Evolutionary conservation across 2,329 filamentous ascomycete species (phyloP).

Genomic region (Hymenoscyphus salicellus): DNA sequence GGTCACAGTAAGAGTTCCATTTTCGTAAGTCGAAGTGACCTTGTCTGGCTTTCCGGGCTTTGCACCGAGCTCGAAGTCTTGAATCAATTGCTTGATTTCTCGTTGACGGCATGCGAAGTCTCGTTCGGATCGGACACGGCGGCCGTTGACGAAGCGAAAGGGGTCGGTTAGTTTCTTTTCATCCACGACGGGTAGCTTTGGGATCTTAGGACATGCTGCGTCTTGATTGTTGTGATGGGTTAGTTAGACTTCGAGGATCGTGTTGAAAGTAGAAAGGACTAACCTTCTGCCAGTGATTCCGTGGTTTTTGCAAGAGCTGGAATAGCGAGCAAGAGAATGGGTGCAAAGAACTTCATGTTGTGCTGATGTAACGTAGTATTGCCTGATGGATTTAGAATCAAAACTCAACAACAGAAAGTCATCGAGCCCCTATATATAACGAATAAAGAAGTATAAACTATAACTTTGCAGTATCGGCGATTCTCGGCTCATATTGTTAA

Average conservation of each 20-base stretch:
- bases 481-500: too few species aligned
- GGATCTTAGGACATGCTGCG: neutral
- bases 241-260: too few species aligned
- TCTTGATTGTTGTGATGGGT: neutral
- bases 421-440: too few species aligned
- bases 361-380: neutral
- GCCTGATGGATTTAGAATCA: too few species aligned
- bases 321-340: neutral
- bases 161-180: conserved; percentile 17
- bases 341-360: conserved; percentile 4
- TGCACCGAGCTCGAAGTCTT: conserved; percentile 50
- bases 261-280: too few species aligned
- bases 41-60: conserved; percentile 38
- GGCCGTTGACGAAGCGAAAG: conserved; percentile 30
- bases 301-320: neutral
- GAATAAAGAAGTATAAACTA: too few species aligned
- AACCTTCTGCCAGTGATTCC: too few species aligned
- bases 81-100: conserved; percentile 47
- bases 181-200: conserved; percentile 2
- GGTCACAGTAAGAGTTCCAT: neutral
- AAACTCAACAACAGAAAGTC: too few species aligned
- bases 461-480: too few species aligned
- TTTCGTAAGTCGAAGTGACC: conserved; percentile 39
- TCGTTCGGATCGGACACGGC: conserved; percentile 42
- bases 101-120: conserved; percentile 47